Evolutionary conservation across 768 basidiomycete genomes (phyloP).

Genomic region (Auriscalpium microsporum): DNA sequence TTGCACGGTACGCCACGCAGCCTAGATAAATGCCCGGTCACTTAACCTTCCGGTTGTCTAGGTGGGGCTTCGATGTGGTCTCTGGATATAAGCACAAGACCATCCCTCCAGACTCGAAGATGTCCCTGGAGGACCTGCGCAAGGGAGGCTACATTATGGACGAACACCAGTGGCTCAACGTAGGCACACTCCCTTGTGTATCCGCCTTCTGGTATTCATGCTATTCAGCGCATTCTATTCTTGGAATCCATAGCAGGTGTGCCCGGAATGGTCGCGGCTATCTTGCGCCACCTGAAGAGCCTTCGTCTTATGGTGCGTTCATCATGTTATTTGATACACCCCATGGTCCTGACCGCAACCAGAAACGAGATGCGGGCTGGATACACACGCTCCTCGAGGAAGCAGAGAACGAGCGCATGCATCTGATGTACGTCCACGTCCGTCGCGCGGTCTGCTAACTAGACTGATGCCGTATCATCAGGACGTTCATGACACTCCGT

Average conservation of each 20-base stretch:
- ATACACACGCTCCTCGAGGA: constrained; percentile 91
- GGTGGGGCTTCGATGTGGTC: constrained; percentile 73
- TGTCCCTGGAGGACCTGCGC: constrained; percentile 67
- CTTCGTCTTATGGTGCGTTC: constrained; percentile 71
- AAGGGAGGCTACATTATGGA: constrained; percentile 66
- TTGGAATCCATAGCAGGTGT: constrained; percentile 91
- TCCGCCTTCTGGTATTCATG: constrained; percentile 22
- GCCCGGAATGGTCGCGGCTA: constrained; percentile 92
- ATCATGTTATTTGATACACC: constrained; percentile 4
- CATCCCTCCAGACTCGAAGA: constrained; percentile 49
- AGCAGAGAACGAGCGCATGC: constrained; percentile 97
- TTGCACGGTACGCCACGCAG: constrained; percentile 33
- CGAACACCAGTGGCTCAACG: constrained; percentile 69
- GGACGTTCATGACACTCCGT: constrained; percentile 92
- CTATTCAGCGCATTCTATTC: constrained; percentile 45
- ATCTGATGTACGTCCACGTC: constrained; percentile 56
- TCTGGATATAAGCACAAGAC: constrained; percentile 77
- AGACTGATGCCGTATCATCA: constrained; percentile 19
- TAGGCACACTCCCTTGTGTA: constrained; percentile 25
- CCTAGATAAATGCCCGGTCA: not conserved
- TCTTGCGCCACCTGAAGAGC: constrained; percentile 79
- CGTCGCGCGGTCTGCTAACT: not conserved
- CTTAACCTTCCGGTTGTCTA: constrained; percentile 11
- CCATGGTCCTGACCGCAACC: not conserved
- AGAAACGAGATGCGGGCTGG: constrained; percentile 61